A percentile compares a stretch with the other conserved stretches of the same genome.
These are phyloP conservation scores for Sclerotinia trifoliorum DNA, from an alignment of 2,329 filamentous ascomycete species.

Conservation along the genomic window DNA sequence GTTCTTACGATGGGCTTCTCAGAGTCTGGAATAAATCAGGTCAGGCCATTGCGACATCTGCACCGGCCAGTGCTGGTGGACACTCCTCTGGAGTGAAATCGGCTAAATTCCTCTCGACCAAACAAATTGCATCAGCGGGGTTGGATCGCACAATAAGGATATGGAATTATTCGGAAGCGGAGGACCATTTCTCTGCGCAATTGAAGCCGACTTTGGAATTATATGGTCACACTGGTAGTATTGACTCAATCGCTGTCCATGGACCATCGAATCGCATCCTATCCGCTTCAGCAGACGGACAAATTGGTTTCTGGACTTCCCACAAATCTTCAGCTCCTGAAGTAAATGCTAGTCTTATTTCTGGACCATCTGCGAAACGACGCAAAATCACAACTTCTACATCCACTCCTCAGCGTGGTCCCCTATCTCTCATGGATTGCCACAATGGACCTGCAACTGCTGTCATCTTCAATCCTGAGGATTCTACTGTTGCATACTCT, in stretches of 20 bases:
- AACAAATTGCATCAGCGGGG: constrained; percentile 77
- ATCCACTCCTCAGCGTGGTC: constrained; percentile 66
- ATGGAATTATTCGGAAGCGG: constrained; percentile 79
- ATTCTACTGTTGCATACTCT: constrained; percentile 87
- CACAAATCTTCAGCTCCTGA: constrained; percentile 73
- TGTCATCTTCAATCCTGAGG: constrained; percentile 79
- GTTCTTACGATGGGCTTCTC: constrained; percentile 85
- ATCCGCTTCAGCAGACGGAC: constrained; percentile 80
- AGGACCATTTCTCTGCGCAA: constrained; percentile 52
- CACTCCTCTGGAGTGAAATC: constrained; percentile 76
- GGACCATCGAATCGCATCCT: constrained; percentile 73
- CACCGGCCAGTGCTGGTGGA: constrained; percentile 63
- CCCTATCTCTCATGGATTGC: constrained; percentile 69
- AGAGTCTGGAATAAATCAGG: constrained; percentile 88
- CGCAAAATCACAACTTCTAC: constrained; percentile 61
- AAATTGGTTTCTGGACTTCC: constrained; percentile 84
- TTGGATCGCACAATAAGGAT: constrained; percentile 82
- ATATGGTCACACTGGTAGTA: constrained; percentile 73
- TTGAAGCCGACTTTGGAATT: constrained; percentile 76
- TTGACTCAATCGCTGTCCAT: constrained; percentile 75
- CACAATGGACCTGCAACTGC: constrained; percentile 73
- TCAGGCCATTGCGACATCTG: constrained; percentile 76
- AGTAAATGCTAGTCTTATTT: constrained; percentile 69
- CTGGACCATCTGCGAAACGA: constrained; percentile 68
- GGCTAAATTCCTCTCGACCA: constrained; percentile 78